Base-by-base conservation (phyloP, 345 rosid genomes). In the Capsella bursapastoris region DNA sequence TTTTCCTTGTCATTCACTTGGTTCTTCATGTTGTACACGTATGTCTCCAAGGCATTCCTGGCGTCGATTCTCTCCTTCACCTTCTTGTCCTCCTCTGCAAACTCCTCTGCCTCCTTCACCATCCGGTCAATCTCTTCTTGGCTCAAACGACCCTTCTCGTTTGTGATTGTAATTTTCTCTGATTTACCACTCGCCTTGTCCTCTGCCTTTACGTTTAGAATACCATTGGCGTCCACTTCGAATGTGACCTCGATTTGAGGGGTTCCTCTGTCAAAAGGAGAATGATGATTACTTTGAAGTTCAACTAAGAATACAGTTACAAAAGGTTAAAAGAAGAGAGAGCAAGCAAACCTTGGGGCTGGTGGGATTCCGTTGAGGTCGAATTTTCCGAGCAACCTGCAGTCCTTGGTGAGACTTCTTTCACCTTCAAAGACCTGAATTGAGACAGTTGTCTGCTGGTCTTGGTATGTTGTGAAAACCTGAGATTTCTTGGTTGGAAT, bases 11-110 rank as follows among this genome's bases (percentile, higher is more conserved):
- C 98, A 28, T 61, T 83, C 49, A 91, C 78, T 86, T 93, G 98
- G 93, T 91, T 93, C 75, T 89, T 93, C 98, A 93, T 87, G 89
- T 93, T 93, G 82, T 93, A 91, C 7, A 89, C 60, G 15, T 93
- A 93, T 3, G 97, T 91, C 81, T 93, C 98, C 12, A 93, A 74
- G 65, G 91, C 74, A 84, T 93, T 93, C 7, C 98, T 92, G 0
- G 98, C 96, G 29, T 93, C 98, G 1, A 93, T 87, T 62, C 57
- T 91, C 64, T 78, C 81, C 44, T 78, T 78, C 64, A 78, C 77
- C 73, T 78, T 77, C 71, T 77, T 77, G 66, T 77, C 80, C 47
- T 77, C 80, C 63, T 77, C 80, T 15, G 80, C 71, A 70, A 76
- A 76, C 70, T 76, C 80, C 70, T 76, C 80, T 7, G 80, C 80